Evolutionary conservation across 805 yeast genomes (phyloP), one percentile per base, ranked within the genome.

Genomic region (Zygotorulaspora danielsina): DNA sequence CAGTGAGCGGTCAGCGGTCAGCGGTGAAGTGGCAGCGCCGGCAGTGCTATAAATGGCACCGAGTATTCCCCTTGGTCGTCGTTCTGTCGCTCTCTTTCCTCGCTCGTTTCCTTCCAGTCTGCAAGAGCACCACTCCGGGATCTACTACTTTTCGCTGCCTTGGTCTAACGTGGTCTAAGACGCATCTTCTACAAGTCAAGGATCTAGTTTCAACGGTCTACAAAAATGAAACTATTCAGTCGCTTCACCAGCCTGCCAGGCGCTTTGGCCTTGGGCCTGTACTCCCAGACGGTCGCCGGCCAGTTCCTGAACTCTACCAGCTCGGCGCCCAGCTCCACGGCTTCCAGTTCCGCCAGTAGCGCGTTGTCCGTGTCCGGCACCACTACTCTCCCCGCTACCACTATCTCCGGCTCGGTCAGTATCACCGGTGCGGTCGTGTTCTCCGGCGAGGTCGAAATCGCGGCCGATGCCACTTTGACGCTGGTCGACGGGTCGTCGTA

Each of bases 321-420:
- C 41, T 44, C 51, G 3, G 21, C 39, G 4, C 12, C 25, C 1
- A 25, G 12, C 29, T 12, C 35, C 6, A 33, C 37, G 3, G 31
- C 45, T 4, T n/a, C 29, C 18, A 29, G 20, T 19, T 16, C 34
- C 29, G 29, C 29, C 6, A 9, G 13, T 12, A 26, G 29, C 5
- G 24, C 17, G 16, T n/a, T 25, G 3, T n/a, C 39, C n/a, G 13
- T 6, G 7, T 15, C 34, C 11, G 21, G 27, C 11, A 25, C 40
- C 8, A 19, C 11, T 12, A 21, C 16, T 19, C 13, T 36, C 13
- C 30, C 40, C 13, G 21, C 36, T 4, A 30, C 36, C 13, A 21
- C 35, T 13, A 19, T 36, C 22, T 6, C 30, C 30, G 27, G 16
- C 6, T 20, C 15, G 6, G 9, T 26, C 15, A 36, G 36, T 7